Percentiles rank a stretch among this genome's conserved stretches.
Evolutionary conservation across 805 yeast species (phyloP).

Genomic region (Nakazawaea wyomingensis): DNA sequence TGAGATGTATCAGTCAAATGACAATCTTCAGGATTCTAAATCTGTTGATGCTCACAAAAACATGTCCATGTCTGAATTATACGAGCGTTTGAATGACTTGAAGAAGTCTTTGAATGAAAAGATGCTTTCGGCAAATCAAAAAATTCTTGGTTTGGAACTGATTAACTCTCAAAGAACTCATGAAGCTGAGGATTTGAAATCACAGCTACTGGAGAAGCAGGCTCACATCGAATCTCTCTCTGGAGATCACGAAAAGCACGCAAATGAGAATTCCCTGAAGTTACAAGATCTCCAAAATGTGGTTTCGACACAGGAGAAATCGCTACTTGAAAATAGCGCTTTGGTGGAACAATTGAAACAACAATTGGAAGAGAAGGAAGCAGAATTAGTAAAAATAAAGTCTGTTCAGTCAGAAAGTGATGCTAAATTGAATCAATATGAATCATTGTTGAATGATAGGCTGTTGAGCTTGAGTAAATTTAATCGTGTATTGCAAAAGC

Average conservation of each 20-base stretch:
- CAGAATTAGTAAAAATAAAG: not conserved
- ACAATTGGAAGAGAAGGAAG: not conserved
- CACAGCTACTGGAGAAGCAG: not conserved
- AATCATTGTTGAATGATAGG: conserved; percentile 4
- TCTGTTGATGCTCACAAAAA: not conserved
- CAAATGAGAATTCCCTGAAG: not conserved
- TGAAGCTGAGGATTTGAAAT: not conserved
- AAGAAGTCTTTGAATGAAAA: conserved; percentile 10
- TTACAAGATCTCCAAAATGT: not conserved
- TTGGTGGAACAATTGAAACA: not conserved
- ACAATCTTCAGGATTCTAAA: not conserved
- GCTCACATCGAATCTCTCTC: not conserved
- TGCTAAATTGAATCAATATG: not conserved
- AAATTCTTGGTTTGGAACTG: conserved; percentile 6
- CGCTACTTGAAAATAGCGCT: not conserved
- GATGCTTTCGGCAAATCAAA: conserved; percentile 9
- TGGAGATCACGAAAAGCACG: not conserved
- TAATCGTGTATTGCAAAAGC: conserved; percentile 6
- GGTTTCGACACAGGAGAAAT: not conserved
- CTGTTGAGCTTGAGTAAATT: conserved; percentile 3
- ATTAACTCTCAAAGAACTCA: not conserved
- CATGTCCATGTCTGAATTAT: conserved; percentile 1
- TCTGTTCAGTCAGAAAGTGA: not conserved
- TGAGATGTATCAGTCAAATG: not conserved
- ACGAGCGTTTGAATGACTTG: conserved; percentile 6